Base-by-base conservation (phyloP, 2,329 filamentous ascomycete species). In the Fusarium proliferatum region DNA sequence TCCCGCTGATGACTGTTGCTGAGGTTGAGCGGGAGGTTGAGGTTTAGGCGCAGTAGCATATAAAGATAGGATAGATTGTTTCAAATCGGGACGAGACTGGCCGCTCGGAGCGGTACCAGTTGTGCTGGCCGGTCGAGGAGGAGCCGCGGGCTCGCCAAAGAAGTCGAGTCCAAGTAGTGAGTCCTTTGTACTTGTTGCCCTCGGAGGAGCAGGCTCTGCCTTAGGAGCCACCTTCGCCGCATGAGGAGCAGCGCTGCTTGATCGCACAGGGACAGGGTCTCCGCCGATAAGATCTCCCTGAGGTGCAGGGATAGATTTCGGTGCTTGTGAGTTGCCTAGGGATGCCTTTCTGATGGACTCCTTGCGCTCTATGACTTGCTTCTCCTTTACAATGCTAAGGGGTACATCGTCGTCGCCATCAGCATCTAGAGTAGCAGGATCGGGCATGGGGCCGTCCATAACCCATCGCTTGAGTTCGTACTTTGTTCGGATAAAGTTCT, bases 401-500 rank as follows among this genome's bases (percentile, higher is more conserved):
- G 88, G 87, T 21, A 92, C 91, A 81, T 98, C 95, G 76, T 97
- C 95, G 78, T 98, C 96, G 61, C 91, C 95, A 21, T 94, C 93
- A 19, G 86, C 90, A 80, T 97, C 94, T 58, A 99, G 84, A 4
- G 93, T 94, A 6, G 94, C 88, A n/a, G 97, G 96, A 81, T 98
- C 95, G 9, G 97, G 97, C 80, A 97, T 96, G 9, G 91, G 91
- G 3, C 96, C 96, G 69, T 99, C 96, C 95, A 98, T 98, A n/a
- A 95, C 93, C 96, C 96, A 99, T 85, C 97, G 89, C 89, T 97
- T 98, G 61, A 96, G 93, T 82, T 99, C 96, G 83, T 99, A 99
- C 84, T 99, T 99, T 64, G 97, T 99, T 76, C 96, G 92, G 79
- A 99, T 98, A 80, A 99, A 99, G 87, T 98, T 99, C 88, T 99